Evolutionary conservation across 1,139 yeast species (phyloP), one percentile per base, ranked within the genome.

Genomic region (Kurtzmaniella quercitrusa): DNA sequence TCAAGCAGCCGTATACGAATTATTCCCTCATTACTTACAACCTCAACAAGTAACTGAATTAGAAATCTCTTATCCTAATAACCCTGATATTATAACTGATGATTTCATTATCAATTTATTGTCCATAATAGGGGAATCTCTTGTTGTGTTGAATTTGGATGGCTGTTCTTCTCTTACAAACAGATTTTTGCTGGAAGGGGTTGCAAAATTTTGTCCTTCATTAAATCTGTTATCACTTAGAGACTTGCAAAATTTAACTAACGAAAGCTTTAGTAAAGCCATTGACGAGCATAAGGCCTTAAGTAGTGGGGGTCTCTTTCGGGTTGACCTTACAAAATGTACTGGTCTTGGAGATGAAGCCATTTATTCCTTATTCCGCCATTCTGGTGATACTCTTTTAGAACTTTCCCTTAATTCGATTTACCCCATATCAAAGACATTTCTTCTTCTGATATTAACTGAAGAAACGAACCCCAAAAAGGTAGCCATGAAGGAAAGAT

Each of bases 81-180:
- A 71, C 42, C 86, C 80, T 48, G 83, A 83, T 15, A 70, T 90
- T 29, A 70, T 90, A 0, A 83, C 81, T 43, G 94, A 87, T 56
- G 86, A 85, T n/a, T 60, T 82, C 18, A 45, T 89, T 9, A 74
- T 82, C n/a, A 81, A 81, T 42, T 64, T 88, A 1, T 57, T 88
- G 42, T 77, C 83, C 3, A 70, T 75, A 15, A 73, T 82, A 34
- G 93, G 95, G 3, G 75, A 75, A n/a, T 69, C 80, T 1, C 62
- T 93, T 39, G 70, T 68, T 38, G 63, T 74, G 1, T 66, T 93
- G 36, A 71, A 73, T 25, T 66, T 93, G 12, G 88, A 84, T 57
- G 94, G 94, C 0, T 88, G 95, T 53, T 59, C 82, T 0, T 79
- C 70, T 6, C 65, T 93, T 33, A 84, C 96, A 0, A 95, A 89